Conservation (phyloP, 177 flowering plant genomes). For the Vitis hybrid region DNA sequence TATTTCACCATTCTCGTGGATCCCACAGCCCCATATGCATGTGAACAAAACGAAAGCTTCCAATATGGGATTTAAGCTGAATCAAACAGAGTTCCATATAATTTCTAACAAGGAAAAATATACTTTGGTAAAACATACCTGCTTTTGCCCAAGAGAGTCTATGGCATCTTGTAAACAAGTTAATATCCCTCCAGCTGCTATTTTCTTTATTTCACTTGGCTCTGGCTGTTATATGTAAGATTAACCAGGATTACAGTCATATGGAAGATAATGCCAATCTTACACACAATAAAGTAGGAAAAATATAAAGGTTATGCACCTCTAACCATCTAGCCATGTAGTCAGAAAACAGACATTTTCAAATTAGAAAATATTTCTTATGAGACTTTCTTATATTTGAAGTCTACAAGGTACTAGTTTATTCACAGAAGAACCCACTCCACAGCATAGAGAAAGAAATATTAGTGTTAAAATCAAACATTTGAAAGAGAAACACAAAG, state of each 20-base stretch:
- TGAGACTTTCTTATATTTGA: too few species aligned
- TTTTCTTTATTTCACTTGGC: constrained; percentile 61
- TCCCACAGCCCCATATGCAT: background rate
- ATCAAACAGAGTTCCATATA: background rate
- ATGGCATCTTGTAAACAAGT: constrained; percentile 92
- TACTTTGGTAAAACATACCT: constrained; percentile 36
- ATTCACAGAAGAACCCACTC: background rate
- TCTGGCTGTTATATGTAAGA: constrained; percentile 62
- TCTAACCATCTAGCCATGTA: too few species aligned
- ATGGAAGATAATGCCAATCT: background rate
- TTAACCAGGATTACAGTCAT: background rate
- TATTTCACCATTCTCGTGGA: background rate
- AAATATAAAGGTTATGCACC: background rate
- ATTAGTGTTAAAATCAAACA: background rate
- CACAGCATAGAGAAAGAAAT: background rate
- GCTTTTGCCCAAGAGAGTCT: constrained; percentile 68
- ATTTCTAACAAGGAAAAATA: background rate
- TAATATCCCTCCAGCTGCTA: constrained; percentile 85
- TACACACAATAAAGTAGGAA: background rate
- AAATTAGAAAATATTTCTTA: too few species aligned
- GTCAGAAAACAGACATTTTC: too few species aligned
- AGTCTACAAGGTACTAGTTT: too few species aligned
- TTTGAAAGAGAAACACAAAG: background rate
- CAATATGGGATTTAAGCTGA: background rate
- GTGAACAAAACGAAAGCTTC: background rate